A percentile compares a stretch with the other conserved stretches of the same genome.
phyloP scores from a whole-genome alignment of 805 yeast species.

The Pichia ethanolica region DNA sequence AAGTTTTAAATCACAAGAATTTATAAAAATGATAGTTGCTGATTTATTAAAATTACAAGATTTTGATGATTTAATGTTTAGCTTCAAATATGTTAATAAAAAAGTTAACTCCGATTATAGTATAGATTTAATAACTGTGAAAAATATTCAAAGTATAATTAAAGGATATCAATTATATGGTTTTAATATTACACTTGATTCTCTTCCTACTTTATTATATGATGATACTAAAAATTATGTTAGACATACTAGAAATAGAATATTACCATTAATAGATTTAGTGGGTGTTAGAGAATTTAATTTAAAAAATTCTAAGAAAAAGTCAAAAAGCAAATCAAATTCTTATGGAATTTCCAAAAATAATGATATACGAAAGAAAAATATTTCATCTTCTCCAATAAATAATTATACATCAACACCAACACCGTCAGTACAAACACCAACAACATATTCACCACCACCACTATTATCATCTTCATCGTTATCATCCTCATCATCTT shows the following conservation, averaged over 20 bases:
- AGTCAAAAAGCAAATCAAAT: background rate
- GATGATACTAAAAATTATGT: background rate
- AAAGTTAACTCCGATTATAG: background rate
- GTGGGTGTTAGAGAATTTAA: conserved; percentile 1
- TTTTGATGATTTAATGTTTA: conserved; percentile 11
- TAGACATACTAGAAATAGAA: conserved; percentile 2
- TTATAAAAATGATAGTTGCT: conserved; percentile 13
- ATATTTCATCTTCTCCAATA: background rate
- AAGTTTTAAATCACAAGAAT: conserved; percentile 10
- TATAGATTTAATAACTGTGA: conserved; percentile 9
- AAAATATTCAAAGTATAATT: conserved; percentile 13
- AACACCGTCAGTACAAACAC: background rate
- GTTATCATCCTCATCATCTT: background rate
- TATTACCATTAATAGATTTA: conserved; percentile 5
- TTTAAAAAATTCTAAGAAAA: background rate
- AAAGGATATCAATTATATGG: conserved; percentile 19
- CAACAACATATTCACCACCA: too few species aligned
- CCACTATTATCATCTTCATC: background rate
- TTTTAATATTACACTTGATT: conserved; percentile 11
- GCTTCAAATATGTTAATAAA: background rate
- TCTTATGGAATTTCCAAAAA: too few species aligned
- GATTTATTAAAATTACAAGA: conserved; percentile 12
- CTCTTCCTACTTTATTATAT: background rate
- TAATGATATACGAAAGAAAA: too few species aligned
- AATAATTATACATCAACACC: background rate